Conservation (phyloP, 805 yeast genomes). For the Zygosaccharomyces siamensis region DNA sequence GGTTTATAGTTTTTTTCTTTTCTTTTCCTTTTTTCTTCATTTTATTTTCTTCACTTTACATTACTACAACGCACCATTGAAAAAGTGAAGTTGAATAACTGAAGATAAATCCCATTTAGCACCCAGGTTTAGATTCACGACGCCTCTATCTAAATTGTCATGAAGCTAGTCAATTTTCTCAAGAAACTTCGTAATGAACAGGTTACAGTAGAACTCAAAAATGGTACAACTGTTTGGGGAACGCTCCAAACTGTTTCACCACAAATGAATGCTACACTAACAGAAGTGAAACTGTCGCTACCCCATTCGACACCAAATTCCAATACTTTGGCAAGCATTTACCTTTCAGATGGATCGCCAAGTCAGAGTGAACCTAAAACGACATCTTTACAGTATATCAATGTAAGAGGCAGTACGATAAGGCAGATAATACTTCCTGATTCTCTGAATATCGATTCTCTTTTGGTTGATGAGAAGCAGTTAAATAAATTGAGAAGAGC, state of each 20-base stretch:
- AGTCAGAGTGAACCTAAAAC: conserved; percentile 39
- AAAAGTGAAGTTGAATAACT: background rate
- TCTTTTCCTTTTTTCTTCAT: background rate
- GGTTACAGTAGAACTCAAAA: conserved; percentile 85
- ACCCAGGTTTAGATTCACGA: background rate
- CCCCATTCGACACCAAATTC: conserved; percentile 16
- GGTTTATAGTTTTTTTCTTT: background rate
- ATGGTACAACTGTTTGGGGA: conserved; percentile 84
- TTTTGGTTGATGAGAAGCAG: conserved; percentile 45
- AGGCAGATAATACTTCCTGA: conserved; percentile 83
- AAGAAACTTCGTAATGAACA: conserved; percentile 83
- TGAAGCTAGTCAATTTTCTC: conserved; percentile 47
- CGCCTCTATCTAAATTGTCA: conserved; percentile 2
- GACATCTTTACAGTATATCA: conserved; percentile 62
- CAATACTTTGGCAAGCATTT: conserved; percentile 25
- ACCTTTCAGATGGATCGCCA: conserved; percentile 18
- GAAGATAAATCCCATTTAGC: too few relatives aligned
- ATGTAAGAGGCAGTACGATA: conserved; percentile 83
- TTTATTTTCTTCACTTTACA: background rate
- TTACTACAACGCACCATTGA: background rate
- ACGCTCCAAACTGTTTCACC: conserved; percentile 82
- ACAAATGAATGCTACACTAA: conserved; percentile 79
- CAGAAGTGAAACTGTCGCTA: conserved; percentile 74
- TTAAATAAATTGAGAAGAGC: conserved; percentile 26
- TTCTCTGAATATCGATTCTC: conserved; percentile 64